Percentiles rank a stretch among this genome's conserved stretches.
phyloP scores from a whole-genome alignment of 108 stramenopile genomes.

The Mediolabrus comicus region DNA sequence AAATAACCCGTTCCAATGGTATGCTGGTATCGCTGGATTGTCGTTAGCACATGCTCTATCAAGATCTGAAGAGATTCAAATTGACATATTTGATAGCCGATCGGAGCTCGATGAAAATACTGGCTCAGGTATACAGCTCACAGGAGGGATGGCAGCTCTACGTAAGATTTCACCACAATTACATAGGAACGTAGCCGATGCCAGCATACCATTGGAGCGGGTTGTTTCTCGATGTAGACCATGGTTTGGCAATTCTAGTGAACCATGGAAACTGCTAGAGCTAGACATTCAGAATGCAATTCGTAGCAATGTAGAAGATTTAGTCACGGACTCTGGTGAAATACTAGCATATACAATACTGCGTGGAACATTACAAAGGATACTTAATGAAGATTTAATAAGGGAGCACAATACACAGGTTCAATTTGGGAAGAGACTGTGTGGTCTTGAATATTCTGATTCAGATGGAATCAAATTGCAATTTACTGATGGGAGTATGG shows the following conservation, averaged over 20 bases:
- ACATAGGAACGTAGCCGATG: conserved; percentile 52
- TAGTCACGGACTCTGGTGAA: conserved; percentile 31
- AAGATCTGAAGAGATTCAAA: conserved; percentile 26
- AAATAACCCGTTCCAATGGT: conserved; percentile 49
- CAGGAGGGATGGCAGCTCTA: conserved; percentile 60
- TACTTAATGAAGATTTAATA: conserved; percentile 52
- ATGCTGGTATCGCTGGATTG: conserved; percentile 70
- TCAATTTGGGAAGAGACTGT: conserved; percentile 53
- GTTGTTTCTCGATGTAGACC: conserved; percentile 55
- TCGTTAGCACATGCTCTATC: conserved; percentile 62
- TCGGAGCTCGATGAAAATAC: conserved; percentile 33
- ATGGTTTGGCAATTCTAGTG: conserved; percentile 35
- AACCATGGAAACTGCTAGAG: conserved; percentile 51
- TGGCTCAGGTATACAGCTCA: conserved; percentile 75
- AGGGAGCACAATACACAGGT: conserved; percentile 26
- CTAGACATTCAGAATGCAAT: conserved; percentile 53
- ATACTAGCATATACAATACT: conserved; percentile 66
- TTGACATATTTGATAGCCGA: conserved; percentile 65
- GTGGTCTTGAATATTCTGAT: conserved; percentile 31
- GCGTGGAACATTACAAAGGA: conserved; percentile 69
- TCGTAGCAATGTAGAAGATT: background rate
- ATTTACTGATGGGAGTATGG: conserved; percentile 60
- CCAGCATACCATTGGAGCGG: conserved; percentile 47
- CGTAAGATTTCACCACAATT: conserved; percentile 58
- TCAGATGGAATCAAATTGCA: conserved; percentile 44